Conservation (phyloP, 345 rosid species). For the Citropsis articulata region DNA sequence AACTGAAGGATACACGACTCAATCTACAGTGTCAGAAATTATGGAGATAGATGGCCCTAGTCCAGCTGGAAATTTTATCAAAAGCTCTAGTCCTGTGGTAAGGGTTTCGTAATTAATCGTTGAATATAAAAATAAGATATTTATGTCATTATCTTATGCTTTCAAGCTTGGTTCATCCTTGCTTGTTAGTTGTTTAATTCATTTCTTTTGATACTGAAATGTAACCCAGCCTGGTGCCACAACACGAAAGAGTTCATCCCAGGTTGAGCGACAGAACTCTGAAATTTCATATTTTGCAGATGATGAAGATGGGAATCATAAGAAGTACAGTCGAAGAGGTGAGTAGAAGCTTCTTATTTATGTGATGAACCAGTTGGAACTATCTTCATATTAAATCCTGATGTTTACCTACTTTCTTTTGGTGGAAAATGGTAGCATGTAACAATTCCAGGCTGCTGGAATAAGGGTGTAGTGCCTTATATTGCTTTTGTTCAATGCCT, state of each 20-base stretch:
- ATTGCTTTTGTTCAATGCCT: slow-evolving; percentile 4
- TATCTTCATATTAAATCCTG: not conserved
- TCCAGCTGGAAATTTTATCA: slow-evolving; percentile 64
- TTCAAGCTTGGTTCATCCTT: slow-evolving; percentile 4
- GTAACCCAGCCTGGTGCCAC: slow-evolving; percentile 71
- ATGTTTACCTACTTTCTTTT: not conserved
- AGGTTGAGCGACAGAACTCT: slow-evolving; percentile 76
- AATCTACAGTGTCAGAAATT: slow-evolving; percentile 68
- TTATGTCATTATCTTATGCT: not conserved
- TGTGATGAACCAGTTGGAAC: slow-evolving; percentile 1
- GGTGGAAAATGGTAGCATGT: not conserved
- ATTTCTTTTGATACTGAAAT: slow-evolving; percentile 19
- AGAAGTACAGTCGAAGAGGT: slow-evolving; percentile 93
- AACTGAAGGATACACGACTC: slow-evolving; percentile 39
- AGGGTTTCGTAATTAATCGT: slow-evolving; percentile 29
- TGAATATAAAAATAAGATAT: slow-evolving; percentile 3
- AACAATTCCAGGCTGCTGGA: not conserved
- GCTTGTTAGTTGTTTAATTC: slow-evolving; percentile 1
- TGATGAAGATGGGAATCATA: slow-evolving; percentile 85
- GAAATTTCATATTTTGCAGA: slow-evolving; percentile 81
- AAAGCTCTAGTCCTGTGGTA: slow-evolving; percentile 80
- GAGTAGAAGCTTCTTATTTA: slow-evolving; percentile 14
- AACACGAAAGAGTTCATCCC: slow-evolving; percentile 71
- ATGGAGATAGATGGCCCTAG: slow-evolving; percentile 82
- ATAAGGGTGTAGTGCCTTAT: not conserved